Evolutionary conservation across 2,329 filamentous ascomycete species (phyloP), one percentile per base, ranked within the genome.

Genomic region (Cladorrhinum sp.): DNA sequence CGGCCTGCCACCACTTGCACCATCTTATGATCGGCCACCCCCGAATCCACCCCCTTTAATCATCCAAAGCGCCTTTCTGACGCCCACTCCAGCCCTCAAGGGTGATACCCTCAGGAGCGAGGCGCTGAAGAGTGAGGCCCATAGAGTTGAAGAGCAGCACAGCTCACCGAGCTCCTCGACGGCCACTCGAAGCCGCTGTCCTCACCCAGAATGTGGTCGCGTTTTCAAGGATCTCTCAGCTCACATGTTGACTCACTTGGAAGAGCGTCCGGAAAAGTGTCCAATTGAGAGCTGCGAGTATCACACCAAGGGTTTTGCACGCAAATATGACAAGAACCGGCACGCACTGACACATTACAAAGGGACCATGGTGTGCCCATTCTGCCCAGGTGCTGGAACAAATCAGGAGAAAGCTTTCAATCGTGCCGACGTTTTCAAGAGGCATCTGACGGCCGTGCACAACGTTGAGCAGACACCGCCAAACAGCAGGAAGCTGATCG

Each of bases 341-440:
- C 95, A 99, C 73, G 96, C 94, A 1, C 77, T 98, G 65, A 98
- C 94, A 2, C 95, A 98, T 73, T 99, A 98, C 80, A 96, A 96
- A 75, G 94, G 94, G 8, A 97, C 92, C 14, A 97, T 98, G 92
- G 90, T 96, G 7, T 99, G 95, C 70, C 93, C 93, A 4, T 98
- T 98, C 75, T 98, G 95, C 68, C 92, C 93, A 0, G 92, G 92
- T 3, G 89, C 88, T 20, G 92, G 93, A 5, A 93, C 91, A 2
- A 85, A 91, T 1, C 90, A 89, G 5, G 94, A 97, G 75, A 97
- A 97, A 80, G 92, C 90, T 66, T 98, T 99, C 76, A 97, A 96
- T 77, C 86, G 95, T 56, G 93, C 94, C 39, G 95, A 99, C 71
- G 93, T 98, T 46, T 98, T 98, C 82, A 98, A 98, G 80, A 84